Conservation (phyloP, 176 grass and related monocot species). For the Musa acuminata region DNA sequence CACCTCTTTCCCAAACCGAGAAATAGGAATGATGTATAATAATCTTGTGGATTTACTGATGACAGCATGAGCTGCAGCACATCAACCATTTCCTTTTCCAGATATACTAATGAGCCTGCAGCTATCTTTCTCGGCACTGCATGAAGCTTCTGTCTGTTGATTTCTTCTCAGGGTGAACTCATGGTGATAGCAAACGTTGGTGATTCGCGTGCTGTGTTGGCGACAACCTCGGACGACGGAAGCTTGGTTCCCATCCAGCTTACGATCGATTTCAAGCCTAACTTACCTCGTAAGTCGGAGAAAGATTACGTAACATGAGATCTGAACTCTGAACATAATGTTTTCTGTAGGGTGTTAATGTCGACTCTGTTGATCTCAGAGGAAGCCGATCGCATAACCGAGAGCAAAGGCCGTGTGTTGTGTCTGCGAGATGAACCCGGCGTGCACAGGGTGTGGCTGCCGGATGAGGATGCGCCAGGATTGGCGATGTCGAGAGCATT, state of each 20-base stretch:
- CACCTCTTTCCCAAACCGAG: too few relatives aligned
- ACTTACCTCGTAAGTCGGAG: constrained; percentile 64
- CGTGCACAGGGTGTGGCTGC: constrained; percentile 66
- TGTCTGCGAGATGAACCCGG: constrained; percentile 69
- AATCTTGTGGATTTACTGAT: too few relatives aligned
- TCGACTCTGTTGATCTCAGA: constrained; percentile 30
- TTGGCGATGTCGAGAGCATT: constrained; percentile 98
- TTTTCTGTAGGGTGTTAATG: not conserved
- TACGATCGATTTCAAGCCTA: constrained; percentile 78
- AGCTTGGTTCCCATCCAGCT: constrained; percentile 58
- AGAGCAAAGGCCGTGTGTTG: constrained; percentile 60
- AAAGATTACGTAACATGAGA: too few relatives aligned
- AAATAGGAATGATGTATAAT: too few relatives aligned
- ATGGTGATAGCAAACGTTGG: constrained; percentile 78
- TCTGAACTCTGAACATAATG: too few relatives aligned
- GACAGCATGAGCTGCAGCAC: too few relatives aligned
- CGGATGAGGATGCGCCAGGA: constrained; percentile 53
- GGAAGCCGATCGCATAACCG: constrained; percentile 63
- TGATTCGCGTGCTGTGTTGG: constrained; percentile 83
- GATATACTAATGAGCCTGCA: too few relatives aligned
- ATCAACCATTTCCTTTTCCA: too few relatives aligned
- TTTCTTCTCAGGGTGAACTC: constrained; percentile 40
- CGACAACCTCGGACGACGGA: constrained; percentile 34
- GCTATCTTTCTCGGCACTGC: too few relatives aligned
- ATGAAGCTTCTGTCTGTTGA: not conserved